Evolutionary conservation across 2,329 filamentous ascomycete species (phyloP).

Genomic region (Penicillium sp.): DNA sequence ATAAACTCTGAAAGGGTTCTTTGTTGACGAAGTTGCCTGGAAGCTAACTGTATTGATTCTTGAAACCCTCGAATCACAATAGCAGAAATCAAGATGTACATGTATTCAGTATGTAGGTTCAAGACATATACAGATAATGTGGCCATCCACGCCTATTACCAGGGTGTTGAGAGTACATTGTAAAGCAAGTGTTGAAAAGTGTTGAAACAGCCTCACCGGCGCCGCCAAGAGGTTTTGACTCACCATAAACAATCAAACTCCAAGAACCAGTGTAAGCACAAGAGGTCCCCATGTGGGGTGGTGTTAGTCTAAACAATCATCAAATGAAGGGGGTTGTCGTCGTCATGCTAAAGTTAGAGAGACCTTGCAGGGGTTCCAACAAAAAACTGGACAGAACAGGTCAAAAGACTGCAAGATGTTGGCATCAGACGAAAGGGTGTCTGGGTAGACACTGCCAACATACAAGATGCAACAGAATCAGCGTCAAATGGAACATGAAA

Average conservation of each 20-base stretch:
- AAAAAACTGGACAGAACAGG: constrained; percentile 1
- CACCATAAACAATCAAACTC: constrained; percentile 9
- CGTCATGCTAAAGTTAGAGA: not conserved
- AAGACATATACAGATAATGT: constrained; percentile 14
- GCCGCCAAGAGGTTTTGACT: constrained; percentile 13
- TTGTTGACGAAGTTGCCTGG: too few relatives aligned
- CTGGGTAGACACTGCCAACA: constrained; percentile 7
- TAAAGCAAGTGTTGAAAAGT: constrained; percentile 15
- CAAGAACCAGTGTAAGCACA: constrained; percentile 4
- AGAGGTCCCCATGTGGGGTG: constrained; percentile 9
- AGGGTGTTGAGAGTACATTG: constrained; percentile 13
- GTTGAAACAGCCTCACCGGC: constrained; percentile 27
- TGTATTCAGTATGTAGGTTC: too few relatives aligned
- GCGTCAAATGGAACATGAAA: too few relatives aligned
- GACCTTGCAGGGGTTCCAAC: too few relatives aligned
- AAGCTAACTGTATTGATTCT: too few relatives aligned
- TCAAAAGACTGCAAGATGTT: constrained; percentile 6
- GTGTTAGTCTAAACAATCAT: constrained; percentile 19
- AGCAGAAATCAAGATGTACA: too few relatives aligned
- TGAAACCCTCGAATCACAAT: too few relatives aligned
- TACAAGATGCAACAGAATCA: constrained; percentile 17
- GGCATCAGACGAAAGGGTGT: constrained; percentile 7
- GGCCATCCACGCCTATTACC: constrained; percentile 8
- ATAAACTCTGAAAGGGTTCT: too few relatives aligned
- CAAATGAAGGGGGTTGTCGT: constrained; percentile 9